phyloP scores from a whole-genome alignment of 2,329 filamentous ascomycete genomes.

The Venturia aucupariae region DNA sequence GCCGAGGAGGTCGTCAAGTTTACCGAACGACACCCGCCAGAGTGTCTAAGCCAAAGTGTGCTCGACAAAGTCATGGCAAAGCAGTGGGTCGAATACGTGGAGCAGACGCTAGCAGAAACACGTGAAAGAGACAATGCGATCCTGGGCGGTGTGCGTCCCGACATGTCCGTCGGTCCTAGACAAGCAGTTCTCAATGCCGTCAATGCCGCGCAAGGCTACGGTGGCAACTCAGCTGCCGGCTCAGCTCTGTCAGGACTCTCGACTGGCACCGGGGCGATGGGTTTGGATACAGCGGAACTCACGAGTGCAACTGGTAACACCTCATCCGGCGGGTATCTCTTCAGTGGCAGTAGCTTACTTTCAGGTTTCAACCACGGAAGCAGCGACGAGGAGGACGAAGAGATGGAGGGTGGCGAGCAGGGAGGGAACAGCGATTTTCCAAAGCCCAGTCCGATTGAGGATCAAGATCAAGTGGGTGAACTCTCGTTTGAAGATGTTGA shows the following conservation, averaged over 20 bases:
- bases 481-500: constrained; percentile 53
- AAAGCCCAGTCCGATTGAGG: constrained; percentile 28
- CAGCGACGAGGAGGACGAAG: constrained; percentile 93
- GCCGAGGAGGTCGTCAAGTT: constrained; percentile 99
- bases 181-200: constrained; percentile 55
- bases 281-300: constrained; percentile 56
- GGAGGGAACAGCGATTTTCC: constrained; percentile 43
- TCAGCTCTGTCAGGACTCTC: constrained; percentile 61
- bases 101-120: constrained; percentile 85
- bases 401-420: constrained; percentile 77
- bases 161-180: constrained; percentile 75
- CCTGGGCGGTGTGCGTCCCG: constrained; percentile 85
- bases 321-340: constrained; percentile 7
- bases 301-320: constrained; percentile 58
- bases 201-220: constrained; percentile 48
- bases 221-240: constrained; percentile 28
- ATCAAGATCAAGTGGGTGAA: constrained; percentile 58
- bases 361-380: constrained; percentile 92
- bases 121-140: constrained; percentile 97
- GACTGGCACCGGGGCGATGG: constrained; percentile 50
- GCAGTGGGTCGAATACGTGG: constrained; percentile 91
- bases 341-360: constrained; percentile 40
- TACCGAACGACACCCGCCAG: constrained; percentile 83
- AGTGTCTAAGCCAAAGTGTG: constrained; percentile 73
- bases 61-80: constrained; percentile 81